Conservation (phyloP, 148 eudicot genomes). For the Linanthus parryae region DNA sequence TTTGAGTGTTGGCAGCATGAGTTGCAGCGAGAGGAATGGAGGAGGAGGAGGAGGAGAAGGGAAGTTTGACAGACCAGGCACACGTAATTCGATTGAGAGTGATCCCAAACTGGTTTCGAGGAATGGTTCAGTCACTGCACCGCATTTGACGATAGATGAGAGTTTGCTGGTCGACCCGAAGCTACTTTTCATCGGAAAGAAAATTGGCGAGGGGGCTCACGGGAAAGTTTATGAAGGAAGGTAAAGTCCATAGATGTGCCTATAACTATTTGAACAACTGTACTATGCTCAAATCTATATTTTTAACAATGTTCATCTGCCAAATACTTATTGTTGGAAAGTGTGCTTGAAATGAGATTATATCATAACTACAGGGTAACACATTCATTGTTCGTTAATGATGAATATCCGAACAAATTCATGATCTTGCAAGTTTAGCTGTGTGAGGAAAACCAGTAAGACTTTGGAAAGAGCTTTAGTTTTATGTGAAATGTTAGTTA, state of each 20-base stretch:
- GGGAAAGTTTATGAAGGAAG: constrained; percentile 86
- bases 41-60: constrained; percentile 25
- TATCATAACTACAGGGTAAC: no score
- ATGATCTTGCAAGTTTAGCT: no score
- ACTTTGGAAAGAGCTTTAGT: no score
- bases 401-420: no score
- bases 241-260: constrained; percentile 34
- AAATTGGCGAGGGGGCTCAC: constrained; percentile 89
- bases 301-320: neutral
- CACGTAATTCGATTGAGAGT: constrained; percentile 19
- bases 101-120: constrained; percentile 25
- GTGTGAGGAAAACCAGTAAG: no score
- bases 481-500: no score
- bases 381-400: no score
- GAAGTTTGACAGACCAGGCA: constrained; percentile 7
- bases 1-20: constrained; percentile 28
- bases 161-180: constrained; percentile 72
- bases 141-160: constrained; percentile 54
- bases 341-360: no score
- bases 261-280: no score
- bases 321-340: neutral
- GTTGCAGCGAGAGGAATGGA: constrained; percentile 32
- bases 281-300: neutral
- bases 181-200: constrained; percentile 61
- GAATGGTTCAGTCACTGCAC: constrained; percentile 38